Conservation (phyloP, 2,329 filamentous ascomycete genomes). For the Thelonectria blattea region DNA sequence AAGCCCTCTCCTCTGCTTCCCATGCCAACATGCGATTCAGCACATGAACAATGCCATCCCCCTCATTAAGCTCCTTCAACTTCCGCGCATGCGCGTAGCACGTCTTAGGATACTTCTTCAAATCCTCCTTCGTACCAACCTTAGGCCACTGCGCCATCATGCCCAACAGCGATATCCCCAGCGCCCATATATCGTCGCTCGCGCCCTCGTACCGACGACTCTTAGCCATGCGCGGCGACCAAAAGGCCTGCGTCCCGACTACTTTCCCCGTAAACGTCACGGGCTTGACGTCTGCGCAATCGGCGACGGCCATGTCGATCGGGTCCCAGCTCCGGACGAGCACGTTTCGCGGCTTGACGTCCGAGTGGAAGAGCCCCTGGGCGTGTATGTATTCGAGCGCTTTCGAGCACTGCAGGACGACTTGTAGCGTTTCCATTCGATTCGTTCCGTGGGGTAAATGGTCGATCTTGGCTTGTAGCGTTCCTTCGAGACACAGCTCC, state of each 20-base stretch:
- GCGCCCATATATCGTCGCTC: slow-evolving; percentile 44
- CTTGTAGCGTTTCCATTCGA: slow-evolving; percentile 26
- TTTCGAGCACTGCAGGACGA: slow-evolving; percentile 32
- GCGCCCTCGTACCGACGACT: slow-evolving; percentile 28
- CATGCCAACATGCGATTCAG: slow-evolving; percentile 30
- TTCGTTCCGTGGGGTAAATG: slow-evolving; percentile 26
- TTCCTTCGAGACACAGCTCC: slow-evolving; percentile 40
- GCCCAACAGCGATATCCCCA: slow-evolving; percentile 40
- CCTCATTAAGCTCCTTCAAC: slow-evolving; percentile 35
- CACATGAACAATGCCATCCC: slow-evolving; percentile 33
- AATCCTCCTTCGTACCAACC: slow-evolving; percentile 23
- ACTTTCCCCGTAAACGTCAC: slow-evolving; percentile 18
- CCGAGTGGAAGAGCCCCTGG: slow-evolving; percentile 35
- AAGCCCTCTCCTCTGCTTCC: slow-evolving; percentile 27
- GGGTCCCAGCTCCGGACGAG: slow-evolving; percentile 38
- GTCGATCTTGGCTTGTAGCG: slow-evolving; percentile 38
- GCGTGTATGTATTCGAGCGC: slow-evolving; percentile 40
- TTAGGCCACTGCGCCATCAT: slow-evolving; percentile 41
- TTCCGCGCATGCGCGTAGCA: slow-evolving; percentile 34
- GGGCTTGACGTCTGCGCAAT: slow-evolving; percentile 40
- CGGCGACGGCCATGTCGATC: slow-evolving; percentile 40
- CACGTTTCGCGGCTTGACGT: slow-evolving; percentile 44
- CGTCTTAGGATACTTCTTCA: slow-evolving; percentile 31
- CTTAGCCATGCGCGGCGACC: slow-evolving; percentile 40
- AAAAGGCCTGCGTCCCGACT: slow-evolving; percentile 38